phyloP scores from a whole-genome alignment of 176 grass and related monocot genomes.

The Oryza rufipogon region DNA sequence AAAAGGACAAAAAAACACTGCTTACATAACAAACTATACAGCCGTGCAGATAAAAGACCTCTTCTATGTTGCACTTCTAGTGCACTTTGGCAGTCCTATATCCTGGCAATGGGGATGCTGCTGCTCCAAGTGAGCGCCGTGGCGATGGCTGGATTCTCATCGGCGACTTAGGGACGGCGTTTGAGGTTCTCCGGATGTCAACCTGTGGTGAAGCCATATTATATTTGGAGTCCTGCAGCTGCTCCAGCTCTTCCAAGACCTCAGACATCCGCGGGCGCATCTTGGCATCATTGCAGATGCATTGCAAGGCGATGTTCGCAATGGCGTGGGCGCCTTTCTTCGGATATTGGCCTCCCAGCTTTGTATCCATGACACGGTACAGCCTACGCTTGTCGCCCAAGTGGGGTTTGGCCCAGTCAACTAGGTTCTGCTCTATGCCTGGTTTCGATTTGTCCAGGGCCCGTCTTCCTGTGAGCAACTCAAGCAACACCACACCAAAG shows the following conservation, averaged over 20 bases:
- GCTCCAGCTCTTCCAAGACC: conserved; percentile 69
- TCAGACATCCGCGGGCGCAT: conserved; percentile 63
- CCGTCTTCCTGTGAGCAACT: conserved; percentile 68
- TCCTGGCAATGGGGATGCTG: conserved; percentile 47
- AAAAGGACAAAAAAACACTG: not conserved
- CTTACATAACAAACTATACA: conserved; percentile 53
- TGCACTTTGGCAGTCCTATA: conserved; percentile 54
- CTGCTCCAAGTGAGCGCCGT: conserved; percentile 42
- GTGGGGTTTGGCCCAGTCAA: conserved; percentile 76
- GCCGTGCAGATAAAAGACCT: not conserved
- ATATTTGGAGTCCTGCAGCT: conserved; percentile 64
- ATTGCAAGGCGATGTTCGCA: conserved; percentile 59
- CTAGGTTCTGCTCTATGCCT: conserved; percentile 71
- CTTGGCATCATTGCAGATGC: conserved; percentile 70
- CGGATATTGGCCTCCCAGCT: conserved; percentile 78
- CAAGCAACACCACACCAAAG: conserved; percentile 85
- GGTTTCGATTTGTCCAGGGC: conserved; percentile 73
- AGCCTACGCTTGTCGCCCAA: conserved; percentile 70
- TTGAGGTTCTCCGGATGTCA: conserved; percentile 40
- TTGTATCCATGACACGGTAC: conserved; percentile 78
- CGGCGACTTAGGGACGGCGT: conserved; percentile 51
- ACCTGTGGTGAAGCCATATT: conserved; percentile 32
- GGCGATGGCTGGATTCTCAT: conserved; percentile 54
- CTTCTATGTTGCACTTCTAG: conserved; percentile 37
- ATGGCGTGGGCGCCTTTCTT: conserved; percentile 65